Conservation (phyloP, 2,329 filamentous ascomycete genomes). For the Cladosporium colombiae region DNA sequence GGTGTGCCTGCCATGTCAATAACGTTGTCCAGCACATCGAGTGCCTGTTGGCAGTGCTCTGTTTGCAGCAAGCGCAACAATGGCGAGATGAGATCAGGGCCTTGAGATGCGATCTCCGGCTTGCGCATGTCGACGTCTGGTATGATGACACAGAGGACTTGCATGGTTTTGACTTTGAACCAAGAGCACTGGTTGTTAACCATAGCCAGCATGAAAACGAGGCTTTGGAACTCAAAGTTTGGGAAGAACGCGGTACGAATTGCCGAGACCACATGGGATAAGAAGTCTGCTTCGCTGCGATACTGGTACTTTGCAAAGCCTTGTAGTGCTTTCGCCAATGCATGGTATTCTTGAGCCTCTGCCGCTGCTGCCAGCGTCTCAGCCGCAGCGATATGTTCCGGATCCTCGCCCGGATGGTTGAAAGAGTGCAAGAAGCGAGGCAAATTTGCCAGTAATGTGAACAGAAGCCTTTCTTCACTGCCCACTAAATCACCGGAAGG, state of each 20-base stretch:
- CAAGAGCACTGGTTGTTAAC: conserved; percentile 85
- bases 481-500: conserved; percentile 81
- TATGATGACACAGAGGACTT: conserved; percentile 79
- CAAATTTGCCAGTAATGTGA: conserved; percentile 86
- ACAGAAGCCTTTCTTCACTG: conserved; percentile 77
- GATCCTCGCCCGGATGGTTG: conserved; percentile 62
- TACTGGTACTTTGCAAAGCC: conserved; percentile 69
- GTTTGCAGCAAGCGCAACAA: conserved; percentile 86
- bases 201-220: conserved; percentile 88
- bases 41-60: conserved; percentile 87
- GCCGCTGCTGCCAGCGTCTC: conserved; percentile 71
- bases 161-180: conserved; percentile 93
- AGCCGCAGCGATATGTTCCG: conserved; percentile 62
- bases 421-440: conserved; percentile 80
- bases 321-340: conserved; percentile 68
- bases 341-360: conserved; percentile 67
- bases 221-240: conserved; percentile 75
- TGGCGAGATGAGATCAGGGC: conserved; percentile 92
- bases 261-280: conserved; percentile 70
- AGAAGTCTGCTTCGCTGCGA: conserved; percentile 71
- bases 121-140: conserved; percentile 92
- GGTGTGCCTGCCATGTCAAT: conserved; percentile 86
- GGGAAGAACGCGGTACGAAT: conserved; percentile 79
- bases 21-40: conserved; percentile 90
- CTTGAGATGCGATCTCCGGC: conserved; percentile 83